Conservation (phyloP, 1,284 basidiomycete genomes). For the Ceratorhiza oryzae-sativae region DNA sequence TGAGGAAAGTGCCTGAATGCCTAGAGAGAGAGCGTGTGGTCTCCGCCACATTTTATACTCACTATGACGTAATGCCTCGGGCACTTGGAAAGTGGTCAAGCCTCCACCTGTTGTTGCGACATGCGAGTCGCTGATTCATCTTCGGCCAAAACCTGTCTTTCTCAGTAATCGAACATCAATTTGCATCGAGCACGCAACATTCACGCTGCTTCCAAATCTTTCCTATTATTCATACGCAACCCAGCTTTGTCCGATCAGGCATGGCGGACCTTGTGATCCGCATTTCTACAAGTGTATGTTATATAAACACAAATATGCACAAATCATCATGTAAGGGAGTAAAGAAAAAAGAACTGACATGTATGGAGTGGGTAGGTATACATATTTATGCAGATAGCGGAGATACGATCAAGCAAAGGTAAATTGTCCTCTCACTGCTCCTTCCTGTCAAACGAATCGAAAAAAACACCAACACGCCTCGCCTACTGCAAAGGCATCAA, state of each 20-base stretch:
- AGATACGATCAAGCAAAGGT: neutral
- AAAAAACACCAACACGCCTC: too few species aligned
- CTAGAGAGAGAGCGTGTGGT: too few species aligned
- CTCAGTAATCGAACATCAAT: neutral
- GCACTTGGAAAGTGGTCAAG: neutral
- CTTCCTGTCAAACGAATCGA: neutral
- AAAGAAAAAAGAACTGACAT: neutral
- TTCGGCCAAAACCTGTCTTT: neutral
- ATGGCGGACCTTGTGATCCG: too few species aligned
- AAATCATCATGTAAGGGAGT: too few species aligned
- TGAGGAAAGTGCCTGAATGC: too few species aligned
- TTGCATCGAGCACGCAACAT: neutral
- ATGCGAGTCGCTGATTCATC: neutral
- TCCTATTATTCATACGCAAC: neutral
- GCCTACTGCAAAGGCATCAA: slow-evolving; percentile 69
- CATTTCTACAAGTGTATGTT: too few species aligned
- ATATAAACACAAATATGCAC: too few species aligned
- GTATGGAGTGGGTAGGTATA: neutral
- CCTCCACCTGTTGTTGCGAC: neutral
- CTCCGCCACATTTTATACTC: neutral
- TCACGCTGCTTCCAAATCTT: neutral
- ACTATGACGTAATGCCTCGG: neutral
- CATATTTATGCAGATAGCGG: neutral
- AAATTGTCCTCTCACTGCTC: neutral
- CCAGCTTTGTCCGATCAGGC: too few species aligned